Evolutionary conservation across 2,329 filamentous ascomycete species (phyloP).

Genomic region (Cryphonectria carpinicola): DNA sequence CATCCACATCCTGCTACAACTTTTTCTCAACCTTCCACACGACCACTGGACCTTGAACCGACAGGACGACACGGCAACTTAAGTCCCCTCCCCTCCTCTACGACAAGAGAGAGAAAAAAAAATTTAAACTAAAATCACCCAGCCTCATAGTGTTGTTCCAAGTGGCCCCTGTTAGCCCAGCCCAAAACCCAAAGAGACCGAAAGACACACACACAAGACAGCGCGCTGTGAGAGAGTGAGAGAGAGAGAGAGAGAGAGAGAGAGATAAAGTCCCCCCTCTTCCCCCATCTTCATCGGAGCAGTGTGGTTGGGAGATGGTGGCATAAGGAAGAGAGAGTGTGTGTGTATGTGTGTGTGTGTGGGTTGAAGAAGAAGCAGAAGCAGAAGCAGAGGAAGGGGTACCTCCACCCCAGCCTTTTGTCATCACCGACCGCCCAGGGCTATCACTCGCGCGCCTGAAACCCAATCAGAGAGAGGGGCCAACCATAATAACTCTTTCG

Average conservation of each 20-base stretch:
- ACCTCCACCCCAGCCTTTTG: constrained; percentile 25
- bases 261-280: too few relatives aligned
- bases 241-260: too few relatives aligned
- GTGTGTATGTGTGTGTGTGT: not conserved
- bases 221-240: not conserved
- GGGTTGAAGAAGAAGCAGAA: constrained; percentile 2
- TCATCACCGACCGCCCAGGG: constrained; percentile 18
- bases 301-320: constrained; percentile 24
- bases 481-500: constrained; percentile 23
- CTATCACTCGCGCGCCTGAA: constrained; percentile 1
- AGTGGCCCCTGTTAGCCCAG: not conserved
- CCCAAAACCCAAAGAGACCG: not conserved
- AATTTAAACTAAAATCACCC: not conserved
- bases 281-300: constrained; percentile 9
- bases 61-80: constrained; percentile 41
- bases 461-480: constrained; percentile 18
- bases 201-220: not conserved
- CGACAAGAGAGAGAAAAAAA: not conserved
- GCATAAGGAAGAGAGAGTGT: not conserved
- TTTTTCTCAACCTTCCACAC: constrained; percentile 36
- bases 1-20: constrained; percentile 39
- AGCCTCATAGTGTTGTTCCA: not conserved
- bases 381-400: not conserved
- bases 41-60: constrained; percentile 49
- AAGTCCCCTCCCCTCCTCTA: not conserved